phyloP scores from a whole-genome alignment of 78 protist species.

The Speleostelium caveatum region DNA sequence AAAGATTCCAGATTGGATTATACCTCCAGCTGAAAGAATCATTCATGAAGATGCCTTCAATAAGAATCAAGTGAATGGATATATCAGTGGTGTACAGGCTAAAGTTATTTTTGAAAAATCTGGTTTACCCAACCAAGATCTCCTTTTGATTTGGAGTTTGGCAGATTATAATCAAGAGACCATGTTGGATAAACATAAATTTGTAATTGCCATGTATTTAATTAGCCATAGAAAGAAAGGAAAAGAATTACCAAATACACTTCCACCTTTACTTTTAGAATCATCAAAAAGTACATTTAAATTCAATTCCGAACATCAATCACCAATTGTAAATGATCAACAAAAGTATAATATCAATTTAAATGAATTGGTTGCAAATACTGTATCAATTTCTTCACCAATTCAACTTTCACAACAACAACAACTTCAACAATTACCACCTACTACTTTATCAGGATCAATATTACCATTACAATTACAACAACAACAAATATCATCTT shows the following conservation, averaged over 20 bases:
- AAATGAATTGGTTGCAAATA: slow-evolving; percentile 34
- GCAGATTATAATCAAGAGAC: slow-evolving; percentile 61
- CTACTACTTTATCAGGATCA: no score
- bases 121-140: slow-evolving; percentile 31
- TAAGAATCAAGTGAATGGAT: slow-evolving; percentile 49
- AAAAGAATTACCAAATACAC: slow-evolving; percentile 29
- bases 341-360: slow-evolving; percentile 53
- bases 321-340: not conserved
- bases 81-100: slow-evolving; percentile 54
- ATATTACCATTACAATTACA: no score
- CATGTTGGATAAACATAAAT: slow-evolving; percentile 47
- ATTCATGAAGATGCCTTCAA: slow-evolving; percentile 58
- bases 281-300: slow-evolving; percentile 41
- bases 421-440: slow-evolving; percentile 1
- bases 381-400: not conserved
- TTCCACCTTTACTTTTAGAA: slow-evolving; percentile 29
- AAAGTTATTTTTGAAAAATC: slow-evolving; percentile 58
- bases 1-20: slow-evolving; percentile 69
- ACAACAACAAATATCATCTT: not conserved
- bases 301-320: not conserved
- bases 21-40: slow-evolving; percentile 62
- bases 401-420: not conserved
- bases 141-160: slow-evolving; percentile 48
- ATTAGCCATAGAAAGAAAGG: slow-evolving; percentile 57
- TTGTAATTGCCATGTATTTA: slow-evolving; percentile 71